phyloP scores from a whole-genome alignment of 2,329 filamentous ascomycete species.

The Aschersonia sp. region DNA sequence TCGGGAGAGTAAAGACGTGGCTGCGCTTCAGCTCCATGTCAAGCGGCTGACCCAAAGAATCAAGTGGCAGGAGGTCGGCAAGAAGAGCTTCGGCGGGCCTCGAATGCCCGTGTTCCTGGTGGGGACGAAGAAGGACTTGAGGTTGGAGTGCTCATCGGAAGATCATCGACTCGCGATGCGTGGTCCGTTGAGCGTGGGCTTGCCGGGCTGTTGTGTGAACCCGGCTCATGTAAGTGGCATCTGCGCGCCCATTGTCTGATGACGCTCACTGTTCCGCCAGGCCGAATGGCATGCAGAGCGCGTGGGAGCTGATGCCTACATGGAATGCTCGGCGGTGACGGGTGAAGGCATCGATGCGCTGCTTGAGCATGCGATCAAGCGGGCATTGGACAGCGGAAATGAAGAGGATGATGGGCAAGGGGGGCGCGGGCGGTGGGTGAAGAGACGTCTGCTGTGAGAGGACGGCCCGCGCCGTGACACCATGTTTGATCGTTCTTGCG shows the following conservation, averaged over 20 bases:
- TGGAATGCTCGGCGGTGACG: conserved; percentile 21
- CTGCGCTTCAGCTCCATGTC: too few species aligned
- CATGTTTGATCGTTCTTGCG: too few species aligned
- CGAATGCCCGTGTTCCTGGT: conserved; percentile 14
- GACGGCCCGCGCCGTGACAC: background rate
- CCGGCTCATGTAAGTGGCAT: conserved; percentile 12
- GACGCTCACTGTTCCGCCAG: conserved; percentile 6
- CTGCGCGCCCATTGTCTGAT: background rate
- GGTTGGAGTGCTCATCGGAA: conserved; percentile 5
- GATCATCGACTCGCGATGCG: conserved; percentile 3
- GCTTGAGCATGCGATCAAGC: conserved; percentile 11
- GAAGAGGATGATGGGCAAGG: background rate
- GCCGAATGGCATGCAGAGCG: conserved; percentile 16
- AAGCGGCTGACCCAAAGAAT: background rate
- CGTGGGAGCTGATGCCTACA: conserved; percentile 14
- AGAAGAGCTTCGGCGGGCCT: background rate
- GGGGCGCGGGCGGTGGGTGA: background rate
- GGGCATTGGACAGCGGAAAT: conserved; percentile 8
- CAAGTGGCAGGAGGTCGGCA: conserved; percentile 11
- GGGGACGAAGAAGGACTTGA: conserved; percentile 19
- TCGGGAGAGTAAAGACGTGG: background rate
- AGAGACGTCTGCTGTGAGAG: background rate
- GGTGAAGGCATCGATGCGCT: conserved; percentile 18
- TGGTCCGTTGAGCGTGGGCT: conserved; percentile 1
- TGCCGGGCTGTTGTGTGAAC: conserved; percentile 15